Base-by-base conservation (phyloP, 1,284 basidiomycete species). In the Vanrija pseudolonga region DNA sequence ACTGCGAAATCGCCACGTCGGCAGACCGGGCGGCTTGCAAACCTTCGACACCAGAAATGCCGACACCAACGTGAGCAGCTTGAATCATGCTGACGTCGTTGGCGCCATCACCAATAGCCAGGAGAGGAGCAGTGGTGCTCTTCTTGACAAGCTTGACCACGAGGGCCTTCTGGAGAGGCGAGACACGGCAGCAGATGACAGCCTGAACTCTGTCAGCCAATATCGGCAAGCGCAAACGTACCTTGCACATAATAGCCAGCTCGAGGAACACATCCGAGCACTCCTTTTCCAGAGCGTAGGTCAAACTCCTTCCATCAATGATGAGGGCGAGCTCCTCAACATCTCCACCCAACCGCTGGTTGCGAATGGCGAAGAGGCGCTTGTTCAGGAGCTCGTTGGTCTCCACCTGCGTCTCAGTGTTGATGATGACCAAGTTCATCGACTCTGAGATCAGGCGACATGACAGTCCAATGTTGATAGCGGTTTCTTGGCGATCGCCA, bases 101-200 rank as follows among this genome's bases (percentile, higher is more conserved):
- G 7, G 82, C 82, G 2, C 82, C 82, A 60, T 83, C 82, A n/a
- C 82, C 82, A 56, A 99, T 98, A 1, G 95, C 95, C 5, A 98
- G 84, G 18, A 98, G 79, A 47, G 97, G 90, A 2, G 92, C 82
- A 54, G 90, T 90, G 62, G 88, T 85, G 74, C 95, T 93, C 77
- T 94, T 94, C 82, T 98, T 98, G 62, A 98, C 95, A 24, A 99
- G 85, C 77, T 98, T 98, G 60, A 98, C 96, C 15, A 98, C 93
- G 23, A 98, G 82, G 0, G 96, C 96, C 76, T 99, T 99, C 72
- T 99, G 96, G 46, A 98, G 77, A 1, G 96, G 96, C 14, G 95
- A 98, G 2, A 98, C 96, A 66, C 96, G 93, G 78, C 49, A 56
- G 45, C 56, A 54, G 41, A 55, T 54, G 40, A 41, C 45, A 4